Conservation (phyloP, 140 eudicot species). For the Flaveria floridana region DNA sequence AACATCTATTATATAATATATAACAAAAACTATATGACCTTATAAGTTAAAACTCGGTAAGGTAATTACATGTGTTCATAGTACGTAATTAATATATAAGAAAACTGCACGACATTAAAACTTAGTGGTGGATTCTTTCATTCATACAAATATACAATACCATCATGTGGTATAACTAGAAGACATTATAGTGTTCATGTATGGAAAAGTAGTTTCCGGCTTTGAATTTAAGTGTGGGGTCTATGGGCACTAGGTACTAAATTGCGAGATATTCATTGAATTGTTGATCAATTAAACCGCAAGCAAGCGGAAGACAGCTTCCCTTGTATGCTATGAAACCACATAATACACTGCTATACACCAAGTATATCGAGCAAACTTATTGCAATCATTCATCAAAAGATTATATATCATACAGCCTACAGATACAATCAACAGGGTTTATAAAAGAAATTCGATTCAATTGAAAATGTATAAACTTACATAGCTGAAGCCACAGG, state of each 20-base stretch:
- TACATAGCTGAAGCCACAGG: constrained; percentile 53
- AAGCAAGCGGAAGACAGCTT: too few species aligned
- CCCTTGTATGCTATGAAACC: too few species aligned
- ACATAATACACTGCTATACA: background rate
- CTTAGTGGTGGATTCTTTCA: background rate
- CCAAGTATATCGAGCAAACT: too few species aligned
- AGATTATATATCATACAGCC: too few species aligned
- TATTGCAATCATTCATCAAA: too few species aligned
- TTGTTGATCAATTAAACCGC: background rate
- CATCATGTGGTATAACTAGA: background rate
- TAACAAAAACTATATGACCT: background rate
- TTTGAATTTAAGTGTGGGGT: background rate
- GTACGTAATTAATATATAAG: background rate
- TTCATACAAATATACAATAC: background rate
- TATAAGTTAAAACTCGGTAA: background rate
- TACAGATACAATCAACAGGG: too few species aligned
- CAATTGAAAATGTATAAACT: constrained; percentile 27
- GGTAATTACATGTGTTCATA: background rate
- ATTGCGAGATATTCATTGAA: background rate
- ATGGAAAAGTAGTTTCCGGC: background rate
- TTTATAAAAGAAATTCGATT: background rate
- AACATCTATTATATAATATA: background rate
- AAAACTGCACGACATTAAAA: background rate
- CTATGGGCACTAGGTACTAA: background rate
- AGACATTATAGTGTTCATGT: background rate